Conservation (phyloP, 768 basidiomycete genomes). For the Serendipita sp. region DNA sequence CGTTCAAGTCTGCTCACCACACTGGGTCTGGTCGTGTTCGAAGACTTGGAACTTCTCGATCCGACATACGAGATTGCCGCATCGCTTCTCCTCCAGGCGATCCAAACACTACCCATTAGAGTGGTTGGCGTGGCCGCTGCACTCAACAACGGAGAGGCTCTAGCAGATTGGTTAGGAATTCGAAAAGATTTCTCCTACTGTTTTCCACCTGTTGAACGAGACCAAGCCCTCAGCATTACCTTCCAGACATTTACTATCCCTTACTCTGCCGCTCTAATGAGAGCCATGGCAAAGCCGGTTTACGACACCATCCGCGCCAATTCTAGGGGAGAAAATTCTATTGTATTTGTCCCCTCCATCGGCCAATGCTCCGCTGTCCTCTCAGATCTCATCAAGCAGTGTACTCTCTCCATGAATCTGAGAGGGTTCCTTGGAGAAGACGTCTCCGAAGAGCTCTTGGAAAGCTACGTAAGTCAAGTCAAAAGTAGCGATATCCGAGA, state of each 20-base stretch:
- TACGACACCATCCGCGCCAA: constrained; percentile 51
- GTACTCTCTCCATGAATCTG: constrained; percentile 56
- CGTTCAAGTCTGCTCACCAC: constrained; percentile 19
- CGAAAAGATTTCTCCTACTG: constrained; percentile 44
- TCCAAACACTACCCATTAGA: constrained; percentile 45
- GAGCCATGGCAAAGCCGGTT: constrained; percentile 81
- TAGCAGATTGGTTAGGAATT: constrained; percentile 74
- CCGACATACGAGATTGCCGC: constrained; percentile 65
- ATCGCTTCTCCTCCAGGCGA: constrained; percentile 51
- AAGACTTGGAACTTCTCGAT: constrained; percentile 73
- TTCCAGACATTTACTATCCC: constrained; percentile 72
- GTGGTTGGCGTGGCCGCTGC: constrained; percentile 65
- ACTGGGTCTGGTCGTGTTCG: constrained; percentile 58
- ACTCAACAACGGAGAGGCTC: constrained; percentile 60
- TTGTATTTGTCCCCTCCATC: constrained; percentile 82
- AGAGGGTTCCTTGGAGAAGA: constrained; percentile 47
- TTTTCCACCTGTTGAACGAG: constrained; percentile 71
- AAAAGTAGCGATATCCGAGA: constrained; percentile 49
- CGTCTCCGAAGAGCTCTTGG: constrained; percentile 36
- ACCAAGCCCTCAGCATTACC: constrained; percentile 53
- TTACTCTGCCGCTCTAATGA: constrained; percentile 73
- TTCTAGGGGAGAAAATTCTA: constrained; percentile 31
- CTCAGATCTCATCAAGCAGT: constrained; percentile 73
- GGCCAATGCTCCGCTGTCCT: constrained; percentile 58
- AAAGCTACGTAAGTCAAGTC: constrained; percentile 40